phyloP scores from a whole-genome alignment of 371 early-diverging fungal genomes.

The Synchytrium microbalum region DNA sequence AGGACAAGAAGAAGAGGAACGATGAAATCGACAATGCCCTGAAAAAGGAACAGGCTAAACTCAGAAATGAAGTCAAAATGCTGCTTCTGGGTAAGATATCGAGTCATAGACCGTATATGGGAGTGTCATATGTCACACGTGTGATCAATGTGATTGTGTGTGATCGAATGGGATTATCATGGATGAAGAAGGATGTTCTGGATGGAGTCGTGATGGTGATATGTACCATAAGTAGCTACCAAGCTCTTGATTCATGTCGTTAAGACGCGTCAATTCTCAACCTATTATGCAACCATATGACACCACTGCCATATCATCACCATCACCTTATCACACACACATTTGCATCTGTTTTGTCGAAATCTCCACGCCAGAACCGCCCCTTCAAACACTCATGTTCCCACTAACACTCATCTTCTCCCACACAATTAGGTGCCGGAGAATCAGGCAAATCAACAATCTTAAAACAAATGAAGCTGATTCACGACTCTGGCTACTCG shows the following conservation, averaged over 20 bases:
- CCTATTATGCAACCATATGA: too few relatives aligned
- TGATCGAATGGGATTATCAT: background rate
- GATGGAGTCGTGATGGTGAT: background rate
- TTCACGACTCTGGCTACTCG: conserved; percentile 87
- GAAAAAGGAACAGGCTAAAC: conserved; percentile 62
- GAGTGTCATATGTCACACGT: too few relatives aligned
- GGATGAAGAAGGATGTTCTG: background rate
- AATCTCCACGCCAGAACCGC: background rate
- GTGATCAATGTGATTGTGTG: too few relatives aligned
- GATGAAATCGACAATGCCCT: conserved; percentile 86
- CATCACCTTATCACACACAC: too few relatives aligned
- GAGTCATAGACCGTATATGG: background rate
- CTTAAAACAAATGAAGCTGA: conserved; percentile 94
- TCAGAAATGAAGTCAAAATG: conserved; percentile 91
- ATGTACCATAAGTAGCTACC: too few relatives aligned
- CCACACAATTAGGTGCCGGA: conserved; percentile 70
- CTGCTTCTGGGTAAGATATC: conserved; percentile 70
- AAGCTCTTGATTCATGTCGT: too few relatives aligned
- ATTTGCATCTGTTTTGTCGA: conserved; percentile 2
- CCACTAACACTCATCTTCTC: conserved; percentile 8
- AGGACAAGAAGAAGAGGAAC: conserved; percentile 71
- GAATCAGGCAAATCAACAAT: conserved; percentile 97
- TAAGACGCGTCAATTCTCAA: too few relatives aligned
- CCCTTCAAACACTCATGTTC: conserved; percentile 1
- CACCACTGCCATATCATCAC: too few relatives aligned